These are phyloP conservation scores for Boletus barrowsii DNA, from an alignment of 768 basidiomycete species.

Conservation along the genomic window DNA sequence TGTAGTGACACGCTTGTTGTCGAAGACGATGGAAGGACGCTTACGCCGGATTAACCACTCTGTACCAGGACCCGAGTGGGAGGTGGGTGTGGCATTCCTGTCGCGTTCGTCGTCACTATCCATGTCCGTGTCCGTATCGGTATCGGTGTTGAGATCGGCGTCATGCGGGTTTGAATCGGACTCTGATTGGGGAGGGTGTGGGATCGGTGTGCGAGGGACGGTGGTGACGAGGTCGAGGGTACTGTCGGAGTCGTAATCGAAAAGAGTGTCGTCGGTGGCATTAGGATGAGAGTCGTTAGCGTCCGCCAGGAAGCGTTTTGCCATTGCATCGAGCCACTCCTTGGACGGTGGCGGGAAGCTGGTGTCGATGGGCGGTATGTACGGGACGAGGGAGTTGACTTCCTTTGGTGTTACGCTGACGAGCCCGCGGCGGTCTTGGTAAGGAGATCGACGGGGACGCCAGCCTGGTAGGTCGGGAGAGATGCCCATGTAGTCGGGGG, in stretches of 20 bases:
- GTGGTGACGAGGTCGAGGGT: conserved; percentile 9
- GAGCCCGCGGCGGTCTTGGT: conserved; percentile 23
- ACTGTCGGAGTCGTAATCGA: conserved; percentile 22
- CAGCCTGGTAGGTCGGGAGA: conserved; percentile 21
- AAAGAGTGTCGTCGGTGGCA: conserved; percentile 12
- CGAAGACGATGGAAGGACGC: conserved; percentile 18
- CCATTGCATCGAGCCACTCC: conserved; percentile 17
- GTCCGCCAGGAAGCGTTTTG: conserved; percentile 13
- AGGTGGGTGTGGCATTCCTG: conserved; percentile 7
- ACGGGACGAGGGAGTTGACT: conserved; percentile 26
- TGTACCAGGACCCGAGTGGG: conserved; percentile 8
- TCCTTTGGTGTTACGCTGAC: conserved; percentile 25
- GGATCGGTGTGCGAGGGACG: neutral
- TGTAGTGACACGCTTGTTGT: neutral
- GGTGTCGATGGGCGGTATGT: conserved; percentile 23
- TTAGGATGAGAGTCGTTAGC: neutral
- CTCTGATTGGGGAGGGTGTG: neutral
- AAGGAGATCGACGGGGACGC: conserved; percentile 24
- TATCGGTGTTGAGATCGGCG: conserved; percentile 5
- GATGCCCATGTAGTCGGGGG: conserved; percentile 26
- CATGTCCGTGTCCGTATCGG: conserved; percentile 11
- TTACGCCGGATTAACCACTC: conserved; percentile 21
- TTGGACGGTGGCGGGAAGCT: conserved; percentile 13
- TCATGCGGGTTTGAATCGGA: conserved; percentile 7
- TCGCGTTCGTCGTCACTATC: conserved; percentile 19